phyloP scores from a whole-genome alignment of 2,329 filamentous ascomycete genomes.

The Neonectria magnoliae region DNA sequence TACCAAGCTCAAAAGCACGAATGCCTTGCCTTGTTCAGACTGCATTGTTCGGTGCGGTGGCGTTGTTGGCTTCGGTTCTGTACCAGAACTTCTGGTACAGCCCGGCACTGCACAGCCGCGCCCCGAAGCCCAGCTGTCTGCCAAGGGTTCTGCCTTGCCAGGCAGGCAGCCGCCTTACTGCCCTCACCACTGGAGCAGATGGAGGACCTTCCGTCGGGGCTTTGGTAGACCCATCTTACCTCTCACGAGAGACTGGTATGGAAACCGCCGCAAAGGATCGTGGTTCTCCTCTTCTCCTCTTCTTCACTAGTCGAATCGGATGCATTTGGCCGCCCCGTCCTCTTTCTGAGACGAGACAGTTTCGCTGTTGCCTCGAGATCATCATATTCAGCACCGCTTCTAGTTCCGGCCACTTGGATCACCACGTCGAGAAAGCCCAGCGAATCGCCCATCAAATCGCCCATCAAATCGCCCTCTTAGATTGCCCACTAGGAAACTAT shows the following conservation, averaged over 20 bases:
- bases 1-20: not conserved
- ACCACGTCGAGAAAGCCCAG: not conserved
- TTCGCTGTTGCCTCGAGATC: not conserved
- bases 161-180: constrained; percentile 3
- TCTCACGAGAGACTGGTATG: not conserved
- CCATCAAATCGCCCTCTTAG: not conserved
- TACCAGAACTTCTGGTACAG: too few species aligned
- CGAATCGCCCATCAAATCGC: not conserved
- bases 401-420: not conserved
- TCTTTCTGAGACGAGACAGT: not conserved
- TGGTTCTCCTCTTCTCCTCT: not conserved
- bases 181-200: not conserved
- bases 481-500: not conserved
- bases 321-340: not conserved
- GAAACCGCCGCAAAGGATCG: not conserved
- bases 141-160: constrained; percentile 14
- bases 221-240: not conserved
- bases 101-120: constrained; percentile 12
- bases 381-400: not conserved
- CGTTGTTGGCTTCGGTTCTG: not conserved
- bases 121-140: constrained; percentile 5
- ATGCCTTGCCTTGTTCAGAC: not conserved
- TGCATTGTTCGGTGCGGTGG: not conserved
- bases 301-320: not conserved
- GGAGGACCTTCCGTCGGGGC: not conserved